These are phyloP conservation scores for Pythium chondricola DNA, from an alignment of 352 stramenopile species.

Conservation along the genomic window DNA sequence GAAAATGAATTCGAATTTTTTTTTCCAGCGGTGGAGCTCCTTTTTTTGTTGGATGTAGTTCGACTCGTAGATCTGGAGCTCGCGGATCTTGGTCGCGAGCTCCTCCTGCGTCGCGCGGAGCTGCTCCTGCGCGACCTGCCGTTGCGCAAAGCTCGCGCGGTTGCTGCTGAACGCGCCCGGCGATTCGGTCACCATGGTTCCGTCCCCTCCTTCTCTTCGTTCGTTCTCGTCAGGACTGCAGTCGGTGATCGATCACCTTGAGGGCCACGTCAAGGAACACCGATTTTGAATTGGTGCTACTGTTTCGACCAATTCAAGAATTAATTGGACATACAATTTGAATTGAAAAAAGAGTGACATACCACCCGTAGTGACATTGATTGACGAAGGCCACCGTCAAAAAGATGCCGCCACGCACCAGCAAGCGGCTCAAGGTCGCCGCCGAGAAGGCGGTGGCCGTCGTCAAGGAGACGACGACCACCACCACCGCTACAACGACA, in stretches of 20 bases:
- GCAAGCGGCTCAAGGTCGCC: constrained; percentile 21
- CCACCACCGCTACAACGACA: not conserved
- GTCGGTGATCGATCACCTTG: not conserved
- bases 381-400: not conserved
- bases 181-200: constrained; percentile 14
- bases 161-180: constrained; percentile 47
- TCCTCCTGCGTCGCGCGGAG: constrained; percentile 73
- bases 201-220: too few relatives aligned
- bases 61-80: constrained; percentile 77
- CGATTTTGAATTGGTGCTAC: too few relatives aligned
- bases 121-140: constrained; percentile 49
- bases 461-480: not conserved
- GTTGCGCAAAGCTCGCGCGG: constrained; percentile 56
- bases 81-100: constrained; percentile 66
- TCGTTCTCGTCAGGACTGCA: not conserved
- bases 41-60: constrained; percentile 78
- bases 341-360: too few relatives aligned
- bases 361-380: constrained; percentile 2
- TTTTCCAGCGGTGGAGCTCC: constrained; percentile 76
- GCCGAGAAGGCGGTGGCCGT: constrained; percentile 13
- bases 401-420: constrained; percentile 14
- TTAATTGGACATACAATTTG: constrained; percentile 2
- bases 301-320: not conserved
- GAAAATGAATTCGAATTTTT: constrained; percentile 86
- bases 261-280: not conserved